phyloP scores from a whole-genome alignment of 495 filamentous ascomycete genomes.

The Penicillium malachiteum region DNA sequence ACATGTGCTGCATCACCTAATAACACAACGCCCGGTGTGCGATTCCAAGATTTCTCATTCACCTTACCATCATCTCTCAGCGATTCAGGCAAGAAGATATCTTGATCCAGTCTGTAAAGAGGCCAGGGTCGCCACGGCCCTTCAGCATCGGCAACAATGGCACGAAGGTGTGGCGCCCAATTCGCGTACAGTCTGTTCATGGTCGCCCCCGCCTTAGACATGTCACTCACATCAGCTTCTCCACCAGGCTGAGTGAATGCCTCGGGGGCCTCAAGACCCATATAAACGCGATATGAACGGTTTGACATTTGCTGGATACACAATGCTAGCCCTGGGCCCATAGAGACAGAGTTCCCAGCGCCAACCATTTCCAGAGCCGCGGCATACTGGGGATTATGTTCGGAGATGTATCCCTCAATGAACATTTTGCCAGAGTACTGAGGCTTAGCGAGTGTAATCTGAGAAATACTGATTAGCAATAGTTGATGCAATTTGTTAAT shows the following conservation, averaged over 20 bases:
- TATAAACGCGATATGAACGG: slow-evolving; percentile 19
- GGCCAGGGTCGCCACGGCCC: slow-evolving; percentile 15
- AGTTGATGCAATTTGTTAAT: background rate
- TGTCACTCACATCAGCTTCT: slow-evolving; percentile 10
- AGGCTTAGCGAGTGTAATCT: slow-evolving; percentile 17
- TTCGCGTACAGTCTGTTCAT: slow-evolving; percentile 1
- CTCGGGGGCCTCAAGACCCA: slow-evolving; percentile 12
- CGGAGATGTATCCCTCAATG: slow-evolving; percentile 19
- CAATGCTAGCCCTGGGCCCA: slow-evolving; percentile 1
- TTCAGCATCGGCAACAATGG: slow-evolving; percentile 10
- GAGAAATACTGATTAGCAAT: background rate
- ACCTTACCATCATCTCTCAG: background rate
- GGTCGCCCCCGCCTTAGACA: slow-evolving; percentile 9
- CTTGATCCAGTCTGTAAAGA: slow-evolving; percentile 11
- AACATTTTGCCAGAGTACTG: slow-evolving; percentile 19
- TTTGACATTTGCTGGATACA: slow-evolving; percentile 19
- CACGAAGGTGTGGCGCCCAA: slow-evolving; percentile 14
- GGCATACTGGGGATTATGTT: slow-evolving; percentile 13
- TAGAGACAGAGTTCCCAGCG: slow-evolving; percentile 15
- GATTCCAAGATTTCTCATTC: slow-evolving; percentile 4
- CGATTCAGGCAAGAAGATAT: slow-evolving; percentile 1
- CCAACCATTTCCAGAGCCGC: slow-evolving; percentile 17
- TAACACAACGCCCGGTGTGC: slow-evolving; percentile 6
- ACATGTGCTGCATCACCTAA: slow-evolving; percentile 17
- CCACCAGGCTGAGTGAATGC: slow-evolving; percentile 10